phyloP scores from a whole-genome alignment of 1,284 basidiomycete species.

The Nidula niveotomentosa region DNA sequence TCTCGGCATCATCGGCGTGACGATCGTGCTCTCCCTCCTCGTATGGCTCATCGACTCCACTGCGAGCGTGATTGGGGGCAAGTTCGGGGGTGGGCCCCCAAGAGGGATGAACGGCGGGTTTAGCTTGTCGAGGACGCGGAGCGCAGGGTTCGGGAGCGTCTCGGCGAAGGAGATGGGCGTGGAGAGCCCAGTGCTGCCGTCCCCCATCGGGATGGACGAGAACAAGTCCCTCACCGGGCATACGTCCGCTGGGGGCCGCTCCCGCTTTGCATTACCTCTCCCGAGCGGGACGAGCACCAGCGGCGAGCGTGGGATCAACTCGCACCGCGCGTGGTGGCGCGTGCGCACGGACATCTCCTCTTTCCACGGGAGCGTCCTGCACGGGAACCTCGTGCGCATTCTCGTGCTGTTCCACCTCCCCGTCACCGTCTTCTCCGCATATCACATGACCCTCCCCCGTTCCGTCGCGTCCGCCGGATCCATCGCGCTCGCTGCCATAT shows the following conservation, averaged over 20 bases:
- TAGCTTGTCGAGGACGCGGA: slow-evolving; percentile 43
- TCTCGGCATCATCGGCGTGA: slow-evolving; percentile 74
- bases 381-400: slow-evolving; percentile 90
- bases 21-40: slow-evolving; percentile 66
- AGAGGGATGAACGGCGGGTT: slow-evolving; percentile 20
- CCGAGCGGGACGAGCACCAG: slow-evolving; percentile 14
- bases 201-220: slow-evolving; percentile 42
- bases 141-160: slow-evolving; percentile 41
- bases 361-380: slow-evolving; percentile 75
- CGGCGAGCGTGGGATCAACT: slow-evolving; percentile 30
- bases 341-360: slow-evolving; percentile 64
- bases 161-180: slow-evolving; percentile 40
- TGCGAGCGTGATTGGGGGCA: slow-evolving; percentile 36
- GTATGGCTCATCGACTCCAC: slow-evolving; percentile 74
- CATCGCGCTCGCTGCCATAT: slow-evolving; percentile 71
- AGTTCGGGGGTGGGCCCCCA: slow-evolving; percentile 18
- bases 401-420: slow-evolving; percentile 93
- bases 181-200: neutral
- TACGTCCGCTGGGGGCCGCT: slow-evolving; percentile 11
- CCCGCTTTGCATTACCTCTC: slow-evolving; percentile 35
- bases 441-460: slow-evolving; percentile 72
- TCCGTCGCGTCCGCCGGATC: slow-evolving; percentile 52
- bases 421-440: slow-evolving; percentile 88
- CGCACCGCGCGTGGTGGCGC: slow-evolving; percentile 52
- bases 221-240: slow-evolving; percentile 52